These are phyloP conservation scores for Solanum raphanifolium DNA, from an alignment of 257 asterid genomes.

Conservation along the genomic window DNA sequence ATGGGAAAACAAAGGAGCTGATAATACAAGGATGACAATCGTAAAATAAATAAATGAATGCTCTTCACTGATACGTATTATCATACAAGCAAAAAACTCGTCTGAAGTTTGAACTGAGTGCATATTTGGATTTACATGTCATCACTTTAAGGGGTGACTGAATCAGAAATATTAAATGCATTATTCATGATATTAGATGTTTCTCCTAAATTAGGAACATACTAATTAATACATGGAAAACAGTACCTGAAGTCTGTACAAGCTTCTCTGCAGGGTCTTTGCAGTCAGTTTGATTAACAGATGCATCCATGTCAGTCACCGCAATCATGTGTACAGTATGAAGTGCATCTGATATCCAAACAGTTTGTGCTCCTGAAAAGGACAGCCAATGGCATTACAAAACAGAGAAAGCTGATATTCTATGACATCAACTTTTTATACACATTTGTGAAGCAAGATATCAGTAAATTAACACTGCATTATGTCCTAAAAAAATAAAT, in stretches of 20 bases:
- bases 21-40: background rate
- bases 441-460: background rate
- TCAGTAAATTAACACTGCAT: background rate
- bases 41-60: background rate
- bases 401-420: background rate
- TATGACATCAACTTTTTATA: background rate
- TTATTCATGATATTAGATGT: background rate
- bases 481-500: background rate
- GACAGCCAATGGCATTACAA: background rate
- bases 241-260: conserved; percentile 42
- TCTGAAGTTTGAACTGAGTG: background rate
- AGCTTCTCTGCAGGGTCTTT: conserved; percentile 25
- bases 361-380: conserved; percentile 45
- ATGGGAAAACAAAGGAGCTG: background rate
- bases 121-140: background rate
- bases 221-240: background rate
- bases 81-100: background rate
- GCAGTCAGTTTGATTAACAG: conserved; percentile 27
- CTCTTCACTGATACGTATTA: background rate
- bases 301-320: conserved; percentile 36
- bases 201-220: background rate
- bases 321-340: conserved; percentile 52
- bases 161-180: background rate
- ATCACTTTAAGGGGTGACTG: background rate
- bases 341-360: conserved; percentile 81